Conservation (phyloP, 352 stramenopile genomes). For the Phytopythium ostracodes region DNA sequence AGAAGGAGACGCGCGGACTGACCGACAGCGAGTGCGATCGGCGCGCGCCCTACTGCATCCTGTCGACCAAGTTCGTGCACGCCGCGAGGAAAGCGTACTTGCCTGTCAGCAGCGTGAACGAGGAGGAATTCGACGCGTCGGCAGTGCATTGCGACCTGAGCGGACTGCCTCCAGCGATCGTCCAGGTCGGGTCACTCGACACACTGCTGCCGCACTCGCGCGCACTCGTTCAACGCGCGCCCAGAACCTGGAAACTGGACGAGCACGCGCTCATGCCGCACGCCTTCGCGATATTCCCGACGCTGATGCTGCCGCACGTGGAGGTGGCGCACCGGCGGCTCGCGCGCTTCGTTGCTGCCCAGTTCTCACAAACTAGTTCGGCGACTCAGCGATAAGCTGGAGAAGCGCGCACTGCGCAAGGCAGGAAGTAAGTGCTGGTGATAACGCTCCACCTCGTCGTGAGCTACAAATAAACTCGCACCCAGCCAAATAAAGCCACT, state of each 20-base stretch:
- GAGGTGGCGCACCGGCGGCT: slow-evolving; percentile 18
- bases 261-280: slow-evolving; percentile 33
- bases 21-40: not conserved
- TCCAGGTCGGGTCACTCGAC: slow-evolving; percentile 30
- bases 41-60: slow-evolving; percentile 20
- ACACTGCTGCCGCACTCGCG: slow-evolving; percentile 25
- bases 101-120: slow-evolving; percentile 12
- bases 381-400: not conserved
- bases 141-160: slow-evolving; percentile 29
- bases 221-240: slow-evolving; percentile 16
- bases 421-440: too few relatives aligned
- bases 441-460: too few relatives aligned
- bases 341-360: slow-evolving; percentile 21
- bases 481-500: too few relatives aligned
- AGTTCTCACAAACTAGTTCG: slow-evolving; percentile 8
- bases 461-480: too few relatives aligned
- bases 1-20: slow-evolving; percentile 9
- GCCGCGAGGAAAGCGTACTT: slow-evolving; percentile 16
- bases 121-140: slow-evolving; percentile 20
- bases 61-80: slow-evolving; percentile 15
- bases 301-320: slow-evolving; percentile 25
- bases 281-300: slow-evolving; percentile 31
- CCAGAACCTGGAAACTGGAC: slow-evolving; percentile 33
- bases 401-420: too few relatives aligned
- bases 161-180: slow-evolving; percentile 28